A percentile compares a stretch with the other conserved stretches of the same genome.
Conservation (phyloP, 208 protist species). For the Trypanosoma avium region DNA sequence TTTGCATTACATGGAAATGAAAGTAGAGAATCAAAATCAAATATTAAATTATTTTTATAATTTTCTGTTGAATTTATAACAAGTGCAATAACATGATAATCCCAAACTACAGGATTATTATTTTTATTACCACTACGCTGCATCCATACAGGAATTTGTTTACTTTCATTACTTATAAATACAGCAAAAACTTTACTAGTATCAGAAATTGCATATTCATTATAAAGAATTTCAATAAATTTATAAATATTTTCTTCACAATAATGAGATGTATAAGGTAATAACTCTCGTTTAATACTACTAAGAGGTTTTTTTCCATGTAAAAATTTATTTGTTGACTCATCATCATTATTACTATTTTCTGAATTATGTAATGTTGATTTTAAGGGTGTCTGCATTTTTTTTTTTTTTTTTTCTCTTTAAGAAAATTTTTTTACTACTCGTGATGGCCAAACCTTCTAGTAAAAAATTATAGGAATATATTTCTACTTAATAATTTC, state of each 20-base stretch:
- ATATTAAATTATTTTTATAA: slow-evolving; percentile 1
- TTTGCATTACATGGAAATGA: slow-evolving; percentile 13
- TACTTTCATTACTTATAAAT: slow-evolving; percentile 26
- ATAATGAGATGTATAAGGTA: slow-evolving; percentile 27
- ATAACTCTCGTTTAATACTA: slow-evolving; percentile 10
- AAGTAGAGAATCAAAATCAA: slow-evolving; percentile 23
- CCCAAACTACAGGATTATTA: slow-evolving; percentile 18
- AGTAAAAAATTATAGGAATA: too few species aligned
- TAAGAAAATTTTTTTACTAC: neutral
- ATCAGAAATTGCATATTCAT: slow-evolving; percentile 5
- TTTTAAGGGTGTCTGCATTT: neutral
- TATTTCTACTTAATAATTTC: too few species aligned
- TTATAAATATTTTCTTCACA: slow-evolving; percentile 33
- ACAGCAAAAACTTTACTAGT: slow-evolving; percentile 27
- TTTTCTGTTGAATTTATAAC: neutral
- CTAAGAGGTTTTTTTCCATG: neutral
- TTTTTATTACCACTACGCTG: slow-evolving; percentile 3
- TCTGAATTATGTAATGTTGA: too few species aligned
- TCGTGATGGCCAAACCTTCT: too few species aligned
- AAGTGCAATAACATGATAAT: slow-evolving; percentile 30
- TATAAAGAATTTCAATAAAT: slow-evolving; percentile 24
- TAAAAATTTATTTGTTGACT: neutral
- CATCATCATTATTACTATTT: neutral
- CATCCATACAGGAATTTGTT: slow-evolving; percentile 23
- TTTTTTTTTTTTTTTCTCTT: neutral